Evolutionary conservation across 1,284 basidiomycete species (phyloP).

Genomic region (Apiotrichum laibachii): DNA sequence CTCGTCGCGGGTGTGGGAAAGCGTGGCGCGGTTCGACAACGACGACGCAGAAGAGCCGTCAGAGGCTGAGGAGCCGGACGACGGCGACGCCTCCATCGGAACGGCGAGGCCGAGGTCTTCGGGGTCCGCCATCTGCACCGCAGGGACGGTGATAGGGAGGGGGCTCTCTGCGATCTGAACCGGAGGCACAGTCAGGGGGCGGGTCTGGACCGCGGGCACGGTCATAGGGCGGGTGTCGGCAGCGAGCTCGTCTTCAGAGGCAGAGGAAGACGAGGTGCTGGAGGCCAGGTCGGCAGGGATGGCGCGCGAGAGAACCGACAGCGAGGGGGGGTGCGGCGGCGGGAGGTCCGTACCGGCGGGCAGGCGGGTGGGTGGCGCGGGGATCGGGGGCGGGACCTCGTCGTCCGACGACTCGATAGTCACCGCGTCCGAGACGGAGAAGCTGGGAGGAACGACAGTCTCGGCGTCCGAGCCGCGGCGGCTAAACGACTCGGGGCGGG

Average conservation of each 20-base stretch:
- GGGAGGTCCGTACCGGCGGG: not conserved
- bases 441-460: slow-evolving; percentile 12
- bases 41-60: slow-evolving; percentile 1
- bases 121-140: not conserved
- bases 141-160: not conserved
- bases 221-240: no score
- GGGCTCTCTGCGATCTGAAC: no score
- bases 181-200: no score
- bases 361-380: not conserved
- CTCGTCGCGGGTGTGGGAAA: slow-evolving; percentile 3
- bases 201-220: not conserved
- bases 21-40: slow-evolving; percentile 6
- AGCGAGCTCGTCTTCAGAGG: no score
- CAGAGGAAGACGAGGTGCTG: no score
- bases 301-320: no score
- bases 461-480: slow-evolving; percentile 12
- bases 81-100: not conserved
- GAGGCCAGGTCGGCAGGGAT: no score
- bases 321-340: not conserved
- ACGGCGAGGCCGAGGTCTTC: not conserved
- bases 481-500: not conserved
- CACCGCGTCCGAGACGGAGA: not conserved
- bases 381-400: not conserved
- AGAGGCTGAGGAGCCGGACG: not conserved
- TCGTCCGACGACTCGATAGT: not conserved